Evolutionary conservation across 371 early-diverging fungal species (phyloP), one percentile per base, ranked within the genome.

Genomic region (Fennellomyces sp.): DNA sequence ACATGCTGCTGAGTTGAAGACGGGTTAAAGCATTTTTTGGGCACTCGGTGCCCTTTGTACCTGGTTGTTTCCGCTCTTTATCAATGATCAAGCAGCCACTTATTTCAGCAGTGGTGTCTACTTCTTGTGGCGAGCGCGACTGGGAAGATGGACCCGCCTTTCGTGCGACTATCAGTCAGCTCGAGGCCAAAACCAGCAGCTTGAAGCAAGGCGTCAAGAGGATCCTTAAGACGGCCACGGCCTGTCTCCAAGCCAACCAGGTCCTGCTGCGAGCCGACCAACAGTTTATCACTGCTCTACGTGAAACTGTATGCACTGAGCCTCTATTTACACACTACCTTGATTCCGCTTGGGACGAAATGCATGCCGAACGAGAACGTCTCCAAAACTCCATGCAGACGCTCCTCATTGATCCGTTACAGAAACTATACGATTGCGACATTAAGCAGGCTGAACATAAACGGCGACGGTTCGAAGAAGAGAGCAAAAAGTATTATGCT

Each of bases 391-490:
- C 81, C 36, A 76, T 85, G 72, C 72, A 78, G 35, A 69, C 63
- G 13, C 58, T 85, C 25, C 52, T 87, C 29, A 69, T 87, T 21
- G 83, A 74, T 19, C 90, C 87, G 3, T 50, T 87, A 23, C 65
- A 67, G 6, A 72, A 69, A 33, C 64, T 87, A 28, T 89, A 89
- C 57, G 75, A 75, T 19, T 75, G 65, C 48, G 85, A 87, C 21
- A 75, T 89, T 50, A 87, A 89, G 55, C 56, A 69, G 3, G 80
- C 85, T 6, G 90, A 89, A 38, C 53, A 67, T 17, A 74, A 81
- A 57, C 81, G 80, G 45, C 82, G 83, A 48, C 64, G 76, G 3
- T 89, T 85, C 70, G 87, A 88, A 23, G 85, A 87, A 17, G 86
- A 84, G 57, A 77, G 80, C 65, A 78, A 86, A 58, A 87, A 87